These are phyloP conservation scores for Xanthoconium purpureum DNA, from an alignment of 768 basidiomycete species.

Conservation along the genomic window DNA sequence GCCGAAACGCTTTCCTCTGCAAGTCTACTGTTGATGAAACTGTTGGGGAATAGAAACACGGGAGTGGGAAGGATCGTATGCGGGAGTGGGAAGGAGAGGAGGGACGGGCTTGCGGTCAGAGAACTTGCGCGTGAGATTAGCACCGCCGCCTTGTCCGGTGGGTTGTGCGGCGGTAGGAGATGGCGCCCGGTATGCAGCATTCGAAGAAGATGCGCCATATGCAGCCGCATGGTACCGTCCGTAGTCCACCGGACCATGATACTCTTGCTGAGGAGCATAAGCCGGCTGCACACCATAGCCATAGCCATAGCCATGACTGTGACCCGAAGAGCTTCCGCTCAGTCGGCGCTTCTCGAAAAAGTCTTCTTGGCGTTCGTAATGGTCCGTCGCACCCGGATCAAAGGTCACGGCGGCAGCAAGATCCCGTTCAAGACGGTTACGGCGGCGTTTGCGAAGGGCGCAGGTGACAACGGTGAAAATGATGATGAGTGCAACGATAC, in stretches of 20 bases:
- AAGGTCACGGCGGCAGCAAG: slow-evolving; percentile 49
- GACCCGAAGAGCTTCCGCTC: slow-evolving; percentile 27
- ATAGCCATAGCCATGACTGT: slow-evolving; percentile 22
- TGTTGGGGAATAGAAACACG: slow-evolving; percentile 25
- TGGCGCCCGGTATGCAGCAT: slow-evolving; percentile 9
- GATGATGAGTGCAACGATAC: slow-evolving; percentile 45
- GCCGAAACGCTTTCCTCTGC: neutral
- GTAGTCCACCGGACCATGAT: slow-evolving; percentile 19
- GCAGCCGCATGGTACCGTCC: slow-evolving; percentile 19
- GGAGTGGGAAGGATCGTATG: slow-evolving; percentile 23
- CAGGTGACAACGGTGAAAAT: slow-evolving; percentile 45
- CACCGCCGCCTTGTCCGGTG: slow-evolving; percentile 23
- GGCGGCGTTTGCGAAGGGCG: slow-evolving; percentile 47
- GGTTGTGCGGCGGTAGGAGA: slow-evolving; percentile 13
- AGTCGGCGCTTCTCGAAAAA: slow-evolving; percentile 19
- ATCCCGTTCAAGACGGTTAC: slow-evolving; percentile 35
- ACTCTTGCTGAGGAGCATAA: slow-evolving; percentile 21
- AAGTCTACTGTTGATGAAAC: slow-evolving; percentile 5
- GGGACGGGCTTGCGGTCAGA: slow-evolving; percentile 35
- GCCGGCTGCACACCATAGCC: slow-evolving; percentile 16
- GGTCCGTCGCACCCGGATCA: slow-evolving; percentile 37
- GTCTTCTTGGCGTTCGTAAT: slow-evolving; percentile 25
- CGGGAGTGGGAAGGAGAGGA: slow-evolving; percentile 20
- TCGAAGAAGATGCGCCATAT: slow-evolving; percentile 6
- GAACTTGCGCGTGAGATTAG: slow-evolving; percentile 34